phyloP scores from a whole-genome alignment of 2,329 filamentous ascomycete species.

The Trichoderma afroharzianum region DNA sequence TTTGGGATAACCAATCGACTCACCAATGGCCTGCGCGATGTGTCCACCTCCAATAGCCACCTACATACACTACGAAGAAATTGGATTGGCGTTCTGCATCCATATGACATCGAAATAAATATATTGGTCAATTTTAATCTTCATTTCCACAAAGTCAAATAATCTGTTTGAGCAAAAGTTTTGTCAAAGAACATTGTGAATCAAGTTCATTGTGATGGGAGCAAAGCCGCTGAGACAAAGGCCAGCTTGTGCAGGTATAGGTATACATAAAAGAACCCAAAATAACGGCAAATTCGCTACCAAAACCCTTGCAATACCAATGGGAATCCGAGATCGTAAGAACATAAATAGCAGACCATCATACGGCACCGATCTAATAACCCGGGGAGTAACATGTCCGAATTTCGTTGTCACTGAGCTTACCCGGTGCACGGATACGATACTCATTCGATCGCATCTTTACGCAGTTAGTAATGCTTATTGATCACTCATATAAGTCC shows the following conservation, averaged over 20 bases:
- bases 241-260: background rate
- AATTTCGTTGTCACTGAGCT: background rate
- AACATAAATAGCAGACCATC: too few species aligned
- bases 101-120: background rate
- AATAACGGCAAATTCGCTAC: background rate
- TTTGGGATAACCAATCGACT: too few species aligned
- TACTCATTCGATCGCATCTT: constrained; percentile 2
- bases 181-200: background rate
- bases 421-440: background rate
- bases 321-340: too few species aligned
- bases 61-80: background rate
- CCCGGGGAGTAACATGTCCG: background rate
- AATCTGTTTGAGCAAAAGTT: too few species aligned
- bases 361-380: background rate
- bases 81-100: background rate
- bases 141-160: background rate
- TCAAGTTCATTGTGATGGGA: too few species aligned
- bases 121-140: background rate
- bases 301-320: too few species aligned
- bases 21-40: too few species aligned
- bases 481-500: background rate
- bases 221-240: too few species aligned
- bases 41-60: background rate
- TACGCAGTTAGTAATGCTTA: background rate
- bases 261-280: background rate